These are phyloP conservation scores for Hypoxylon sp. DNA, from an alignment of 2,329 filamentous ascomycete genomes.

Conservation along the genomic window DNA sequence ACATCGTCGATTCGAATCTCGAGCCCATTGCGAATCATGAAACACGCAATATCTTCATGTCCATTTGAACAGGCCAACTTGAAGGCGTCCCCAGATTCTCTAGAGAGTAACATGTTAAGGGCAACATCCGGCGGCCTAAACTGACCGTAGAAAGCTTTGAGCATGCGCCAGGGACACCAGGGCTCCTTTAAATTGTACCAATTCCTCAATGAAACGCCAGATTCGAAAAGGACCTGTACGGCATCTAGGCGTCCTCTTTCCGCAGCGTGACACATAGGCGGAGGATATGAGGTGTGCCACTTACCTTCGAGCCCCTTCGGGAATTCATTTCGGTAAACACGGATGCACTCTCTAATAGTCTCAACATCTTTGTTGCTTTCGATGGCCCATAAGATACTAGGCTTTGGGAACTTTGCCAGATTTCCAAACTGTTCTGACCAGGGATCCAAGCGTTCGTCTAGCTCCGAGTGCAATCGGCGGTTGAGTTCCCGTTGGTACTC, in stretches of 20 bases:
- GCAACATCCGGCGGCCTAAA: neutral
- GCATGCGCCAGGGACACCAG: neutral
- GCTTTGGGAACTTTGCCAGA: neutral
- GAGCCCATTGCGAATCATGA: constrained; percentile 1
- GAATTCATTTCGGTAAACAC: neutral
- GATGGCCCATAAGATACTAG: neutral
- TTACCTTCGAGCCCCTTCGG: neutral
- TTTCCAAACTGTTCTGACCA: neutral
- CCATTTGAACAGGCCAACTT: neutral
- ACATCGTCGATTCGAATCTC: constrained; percentile 5
- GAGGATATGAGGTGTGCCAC: neutral
- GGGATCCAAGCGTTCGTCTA: neutral
- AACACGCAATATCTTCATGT: neutral
- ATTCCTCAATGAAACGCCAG: neutral
- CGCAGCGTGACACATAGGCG: constrained; percentile 2
- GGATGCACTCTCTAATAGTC: neutral
- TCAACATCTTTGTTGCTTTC: neutral
- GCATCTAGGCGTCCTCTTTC: neutral
- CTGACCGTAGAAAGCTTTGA: neutral
- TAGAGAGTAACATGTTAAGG: neutral
- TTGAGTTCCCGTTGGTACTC: constrained; percentile 1
- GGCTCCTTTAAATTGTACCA: neutral
- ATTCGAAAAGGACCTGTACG: neutral
- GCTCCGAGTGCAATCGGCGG: neutral
- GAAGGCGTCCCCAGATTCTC: neutral